These are phyloP conservation scores for Hortiboletus rubellus DNA, from an alignment of 1,284 basidiomycete genomes.

Conservation along the genomic window DNA sequence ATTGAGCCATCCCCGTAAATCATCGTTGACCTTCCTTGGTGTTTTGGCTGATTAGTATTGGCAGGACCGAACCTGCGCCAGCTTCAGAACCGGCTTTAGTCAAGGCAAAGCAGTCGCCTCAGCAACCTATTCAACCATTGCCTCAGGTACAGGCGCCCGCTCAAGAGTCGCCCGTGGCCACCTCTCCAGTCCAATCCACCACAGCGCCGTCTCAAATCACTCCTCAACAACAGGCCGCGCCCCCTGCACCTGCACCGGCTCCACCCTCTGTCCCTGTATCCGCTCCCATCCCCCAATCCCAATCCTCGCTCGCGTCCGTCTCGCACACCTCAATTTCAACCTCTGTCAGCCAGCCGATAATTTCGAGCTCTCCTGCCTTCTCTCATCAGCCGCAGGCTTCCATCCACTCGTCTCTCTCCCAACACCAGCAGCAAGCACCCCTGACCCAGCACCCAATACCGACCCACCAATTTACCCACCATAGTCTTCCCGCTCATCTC, in stretches of 20 bases:
- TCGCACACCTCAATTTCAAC: constrained; percentile 43
- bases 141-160: constrained; percentile 25
- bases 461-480: constrained; percentile 59
- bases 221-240: constrained; percentile 31
- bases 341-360: constrained; percentile 41
- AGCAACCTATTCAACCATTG: constrained; percentile 41
- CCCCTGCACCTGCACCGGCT: constrained; percentile 19
- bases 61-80: constrained; percentile 23
- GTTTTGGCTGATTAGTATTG: constrained; percentile 10
- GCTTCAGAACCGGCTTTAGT: constrained; percentile 43
- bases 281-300: constrained; percentile 41
- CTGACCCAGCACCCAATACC: constrained; percentile 43
- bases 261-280: constrained; percentile 29
- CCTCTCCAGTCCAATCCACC: constrained; percentile 37
- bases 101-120: constrained; percentile 45
- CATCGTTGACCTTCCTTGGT: neutral
- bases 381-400: constrained; percentile 34
- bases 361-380: constrained; percentile 33
- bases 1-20: constrained; percentile 52
- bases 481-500: constrained; percentile 60
- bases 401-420: constrained; percentile 36
- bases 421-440: constrained; percentile 37
- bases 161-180: constrained; percentile 32
- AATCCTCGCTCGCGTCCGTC: constrained; percentile 42
- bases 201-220: constrained; percentile 38